Evolutionary conservation across 129 eudicot species (phyloP).

Genomic region (Centella asiatica): DNA sequence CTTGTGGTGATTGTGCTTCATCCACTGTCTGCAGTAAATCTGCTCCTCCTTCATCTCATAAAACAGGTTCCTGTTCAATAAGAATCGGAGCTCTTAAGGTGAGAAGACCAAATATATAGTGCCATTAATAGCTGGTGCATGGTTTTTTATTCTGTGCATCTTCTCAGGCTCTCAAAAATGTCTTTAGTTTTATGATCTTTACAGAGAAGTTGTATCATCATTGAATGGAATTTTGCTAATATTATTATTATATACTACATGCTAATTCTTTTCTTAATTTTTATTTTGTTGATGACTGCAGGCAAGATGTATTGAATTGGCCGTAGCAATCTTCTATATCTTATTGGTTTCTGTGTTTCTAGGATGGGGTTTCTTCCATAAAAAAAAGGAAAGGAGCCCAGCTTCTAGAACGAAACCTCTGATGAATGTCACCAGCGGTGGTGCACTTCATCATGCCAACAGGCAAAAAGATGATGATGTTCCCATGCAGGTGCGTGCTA

Average conservation of each 20-base stretch:
- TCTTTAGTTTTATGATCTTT: conserved; percentile 3
- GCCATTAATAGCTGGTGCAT: conserved; percentile 5
- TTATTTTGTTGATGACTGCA: conserved; percentile 27
- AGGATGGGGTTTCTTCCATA: conserved; percentile 76
- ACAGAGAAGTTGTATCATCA: not conserved
- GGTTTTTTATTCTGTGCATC: conserved; percentile 10
- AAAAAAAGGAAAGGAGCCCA: conserved; percentile 44
- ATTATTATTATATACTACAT: not conserved
- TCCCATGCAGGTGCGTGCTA: conserved; percentile 60
- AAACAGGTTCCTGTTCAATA: conserved; percentile 63
- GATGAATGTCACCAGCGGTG: conserved; percentile 43
- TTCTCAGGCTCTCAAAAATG: not conserved
- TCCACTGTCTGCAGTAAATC: conserved; percentile 67
- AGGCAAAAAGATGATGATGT: conserved; percentile 57
- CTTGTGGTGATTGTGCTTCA: conserved; percentile 97
- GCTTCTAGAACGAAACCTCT: conserved; percentile 50
- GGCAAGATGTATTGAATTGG: conserved; percentile 87
- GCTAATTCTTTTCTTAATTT: conserved; percentile 5
- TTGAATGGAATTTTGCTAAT: not conserved
- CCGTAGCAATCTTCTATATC: conserved; percentile 57
- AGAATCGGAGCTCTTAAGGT: conserved; percentile 81
- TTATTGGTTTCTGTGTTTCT: conserved; percentile 69
- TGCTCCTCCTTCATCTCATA: conserved; percentile 39
- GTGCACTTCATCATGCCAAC: conserved; percentile 37
- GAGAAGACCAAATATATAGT: conserved; percentile 10